Percentiles rank a stretch among this genome's conserved stretches.
phyloP scores from a whole-genome alignment of 495 filamentous ascomycete genomes.

The Tuber calosporum region DNA sequence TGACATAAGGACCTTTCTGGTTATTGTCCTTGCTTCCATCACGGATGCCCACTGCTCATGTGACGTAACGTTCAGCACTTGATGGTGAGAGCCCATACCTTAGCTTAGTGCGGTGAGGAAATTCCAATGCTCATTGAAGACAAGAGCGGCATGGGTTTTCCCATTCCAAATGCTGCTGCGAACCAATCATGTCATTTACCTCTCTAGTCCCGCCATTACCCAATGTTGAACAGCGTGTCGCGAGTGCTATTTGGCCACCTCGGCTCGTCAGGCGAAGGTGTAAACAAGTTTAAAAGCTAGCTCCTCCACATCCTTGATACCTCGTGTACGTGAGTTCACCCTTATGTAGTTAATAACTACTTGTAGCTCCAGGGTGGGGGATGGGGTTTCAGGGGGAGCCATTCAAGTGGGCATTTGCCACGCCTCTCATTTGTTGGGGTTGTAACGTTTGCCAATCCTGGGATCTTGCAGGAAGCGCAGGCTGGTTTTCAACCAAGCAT shows the following conservation, averaged over 20 bases:
- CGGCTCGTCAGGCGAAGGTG: neutral
- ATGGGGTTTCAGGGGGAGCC: neutral
- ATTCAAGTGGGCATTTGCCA: neutral
- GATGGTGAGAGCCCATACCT: neutral
- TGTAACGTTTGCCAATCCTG: neutral
- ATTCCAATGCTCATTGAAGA: neutral
- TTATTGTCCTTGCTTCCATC: neutral
- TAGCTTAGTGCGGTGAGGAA: neutral
- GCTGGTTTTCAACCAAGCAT: neutral
- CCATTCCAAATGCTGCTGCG: neutral
- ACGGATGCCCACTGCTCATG: neutral
- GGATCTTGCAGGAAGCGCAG: neutral
- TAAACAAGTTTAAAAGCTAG: neutral
- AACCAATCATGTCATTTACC: neutral
- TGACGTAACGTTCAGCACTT: neutral
- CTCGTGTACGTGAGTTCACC: neutral
- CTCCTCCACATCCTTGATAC: neutral
- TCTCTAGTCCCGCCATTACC: neutral
- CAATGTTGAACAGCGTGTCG: neutral
- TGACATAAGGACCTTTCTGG: neutral
- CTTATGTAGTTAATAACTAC: neutral
- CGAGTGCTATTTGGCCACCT: neutral
- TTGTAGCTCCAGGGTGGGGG: neutral
- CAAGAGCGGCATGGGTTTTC: neutral
- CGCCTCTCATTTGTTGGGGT: neutral